Conservation (phyloP, 164 flowering plant species). For the Stephania yunnanensis region DNA sequence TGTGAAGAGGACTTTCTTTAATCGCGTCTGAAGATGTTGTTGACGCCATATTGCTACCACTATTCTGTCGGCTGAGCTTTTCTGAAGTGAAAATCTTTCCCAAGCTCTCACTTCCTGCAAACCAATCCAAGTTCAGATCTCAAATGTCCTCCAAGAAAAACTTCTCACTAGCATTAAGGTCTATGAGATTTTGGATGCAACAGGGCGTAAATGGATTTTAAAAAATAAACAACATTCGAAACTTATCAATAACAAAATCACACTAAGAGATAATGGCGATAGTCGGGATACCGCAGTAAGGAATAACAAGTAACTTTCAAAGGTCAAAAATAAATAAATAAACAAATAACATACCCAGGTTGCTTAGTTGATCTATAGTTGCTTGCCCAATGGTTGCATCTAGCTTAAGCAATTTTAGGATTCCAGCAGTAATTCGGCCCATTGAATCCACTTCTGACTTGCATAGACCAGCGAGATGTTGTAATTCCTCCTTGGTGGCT, state of each 20-base stretch:
- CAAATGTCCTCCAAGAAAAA: not conserved
- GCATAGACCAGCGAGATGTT: slow-evolving; percentile 62
- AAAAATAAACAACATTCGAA: not conserved
- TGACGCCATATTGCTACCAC: slow-evolving; percentile 25
- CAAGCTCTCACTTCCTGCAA: slow-evolving; percentile 74
- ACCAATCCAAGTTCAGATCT: not conserved
- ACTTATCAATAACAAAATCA: not conserved
- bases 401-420: slow-evolving; percentile 72
- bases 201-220: not conserved
- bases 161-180: no score
- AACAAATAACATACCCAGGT: slow-evolving; percentile 50
- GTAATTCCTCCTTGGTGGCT: slow-evolving; percentile 83
- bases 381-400: slow-evolving; percentile 78
- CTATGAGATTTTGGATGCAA: no score
- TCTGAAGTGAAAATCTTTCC: slow-evolving; percentile 64
- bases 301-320: not conserved
- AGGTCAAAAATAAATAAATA: not conserved
- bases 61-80: slow-evolving; percentile 37
- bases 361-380: slow-evolving; percentile 78
- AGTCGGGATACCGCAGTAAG: not conserved
- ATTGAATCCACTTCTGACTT: slow-evolving; percentile 84
- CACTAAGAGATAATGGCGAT: not conserved
- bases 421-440: slow-evolving; percentile 91
- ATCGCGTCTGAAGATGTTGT: slow-evolving; percentile 25
- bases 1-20: slow-evolving; percentile 22